A percentile compares a stretch with the other conserved stretches of the same genome.
These are phyloP conservation scores for Botrytis squamosa DNA, from an alignment of 2,329 filamentous ascomycete species.

Conservation along the genomic window DNA sequence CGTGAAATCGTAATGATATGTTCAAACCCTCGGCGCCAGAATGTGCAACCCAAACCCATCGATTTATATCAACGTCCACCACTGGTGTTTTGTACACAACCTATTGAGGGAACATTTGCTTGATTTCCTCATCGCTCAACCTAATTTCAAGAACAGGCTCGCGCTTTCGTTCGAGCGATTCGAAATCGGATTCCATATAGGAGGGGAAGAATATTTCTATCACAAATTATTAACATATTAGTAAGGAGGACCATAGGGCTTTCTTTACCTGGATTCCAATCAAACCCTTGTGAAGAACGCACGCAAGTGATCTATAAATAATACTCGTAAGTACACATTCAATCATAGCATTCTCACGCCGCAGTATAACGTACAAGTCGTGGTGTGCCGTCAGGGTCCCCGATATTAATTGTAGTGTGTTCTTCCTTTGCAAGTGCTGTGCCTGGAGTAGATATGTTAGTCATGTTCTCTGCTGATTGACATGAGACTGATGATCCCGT, in stretches of 20 bases:
- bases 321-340: constrained; percentile 23
- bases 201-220: constrained; percentile 78
- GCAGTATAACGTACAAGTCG: constrained; percentile 58
- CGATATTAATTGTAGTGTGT: constrained; percentile 78
- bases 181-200: constrained; percentile 72
- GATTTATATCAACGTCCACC: not conserved
- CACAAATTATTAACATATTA: constrained; percentile 18
- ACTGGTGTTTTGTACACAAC: not conserved
- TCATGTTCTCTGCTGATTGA: constrained; percentile 34
- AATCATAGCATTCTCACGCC: constrained; percentile 20
- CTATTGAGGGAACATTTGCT: constrained; percentile 64
- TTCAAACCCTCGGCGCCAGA: constrained; percentile 32
- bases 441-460: constrained; percentile 47
- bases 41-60: constrained; percentile 29
- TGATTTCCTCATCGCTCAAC: constrained; percentile 74
- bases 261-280: constrained; percentile 72
- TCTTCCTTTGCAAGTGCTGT: constrained; percentile 70
- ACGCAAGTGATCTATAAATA: constrained; percentile 69
- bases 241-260: not conserved
- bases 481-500: not conserved
- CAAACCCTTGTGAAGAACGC: constrained; percentile 75
- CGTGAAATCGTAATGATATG: constrained; percentile 29
- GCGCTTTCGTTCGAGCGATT: constrained; percentile 70
- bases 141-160: constrained; percentile 78
- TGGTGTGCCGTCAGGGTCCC: constrained; percentile 69